Conservation (phyloP, 177 flowering plant genomes). For the Vitis hybrid region DNA sequence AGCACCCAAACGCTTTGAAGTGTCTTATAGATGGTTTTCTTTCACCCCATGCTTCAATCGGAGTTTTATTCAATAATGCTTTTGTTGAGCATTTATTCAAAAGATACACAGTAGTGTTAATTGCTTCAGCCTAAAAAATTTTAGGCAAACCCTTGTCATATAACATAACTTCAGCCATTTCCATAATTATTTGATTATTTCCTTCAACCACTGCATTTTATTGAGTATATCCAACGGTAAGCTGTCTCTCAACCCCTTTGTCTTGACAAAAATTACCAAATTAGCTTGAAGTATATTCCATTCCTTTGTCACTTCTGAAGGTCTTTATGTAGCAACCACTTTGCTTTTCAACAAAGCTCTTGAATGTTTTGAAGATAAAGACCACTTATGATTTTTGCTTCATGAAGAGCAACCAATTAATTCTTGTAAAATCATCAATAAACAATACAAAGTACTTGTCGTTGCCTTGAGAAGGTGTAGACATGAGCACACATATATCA, state of each 20-base stretch:
- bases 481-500: too few relatives aligned
- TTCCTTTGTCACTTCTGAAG: conserved; percentile 4
- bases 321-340: background rate
- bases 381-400: background rate
- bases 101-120: background rate
- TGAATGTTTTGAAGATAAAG: background rate
- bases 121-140: conserved; percentile 5
- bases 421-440: background rate
- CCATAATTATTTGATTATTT: background rate
- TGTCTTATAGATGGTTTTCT: background rate
- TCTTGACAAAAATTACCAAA: conserved; percentile 7
- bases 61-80: background rate
- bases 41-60: conserved; percentile 6
- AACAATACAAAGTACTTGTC: too few relatives aligned
- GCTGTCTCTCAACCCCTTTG: background rate
- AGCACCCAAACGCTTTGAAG: background rate
- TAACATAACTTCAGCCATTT: conserved; percentile 2
- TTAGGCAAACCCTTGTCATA: background rate
- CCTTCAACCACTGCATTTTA: background rate
- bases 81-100: conserved; percentile 5
- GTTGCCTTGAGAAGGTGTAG: too few relatives aligned
- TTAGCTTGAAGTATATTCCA: background rate
- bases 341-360: conserved; percentile 1
- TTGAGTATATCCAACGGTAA: background rate
- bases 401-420: background rate